A percentile compares a stretch with the other conserved stretches of the same genome.
Evolutionary conservation across 2,329 filamentous ascomycete species (phyloP).

Genomic region (Zymoseptoria brevis): DNA sequence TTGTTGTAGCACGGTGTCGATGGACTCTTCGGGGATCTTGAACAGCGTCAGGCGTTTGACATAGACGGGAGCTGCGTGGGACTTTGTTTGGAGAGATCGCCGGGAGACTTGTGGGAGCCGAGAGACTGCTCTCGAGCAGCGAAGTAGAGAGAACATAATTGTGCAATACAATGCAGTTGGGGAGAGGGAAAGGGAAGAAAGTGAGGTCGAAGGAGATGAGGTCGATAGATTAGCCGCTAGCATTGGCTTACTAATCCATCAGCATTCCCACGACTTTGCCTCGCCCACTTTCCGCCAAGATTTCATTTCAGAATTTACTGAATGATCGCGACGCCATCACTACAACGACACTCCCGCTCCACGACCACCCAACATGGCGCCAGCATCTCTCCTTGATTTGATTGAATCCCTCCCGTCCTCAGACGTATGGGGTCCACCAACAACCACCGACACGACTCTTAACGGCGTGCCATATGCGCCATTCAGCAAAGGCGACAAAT

Average conservation of each 20-base stretch:
- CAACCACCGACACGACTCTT: constrained; percentile 77
- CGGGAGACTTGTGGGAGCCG: neutral
- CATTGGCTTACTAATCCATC: neutral
- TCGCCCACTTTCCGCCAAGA: neutral
- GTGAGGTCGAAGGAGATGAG: neutral
- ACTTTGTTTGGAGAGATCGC: neutral
- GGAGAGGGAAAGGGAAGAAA: neutral
- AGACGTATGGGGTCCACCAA: constrained; percentile 69
- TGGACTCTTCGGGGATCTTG: constrained; percentile 44
- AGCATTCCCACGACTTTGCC: neutral
- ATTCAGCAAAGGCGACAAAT: constrained; percentile 97
- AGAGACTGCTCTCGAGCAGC: neutral
- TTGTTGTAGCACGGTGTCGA: constrained; percentile 37
- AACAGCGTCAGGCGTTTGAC: constrained; percentile 48
- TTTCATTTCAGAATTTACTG: neutral
- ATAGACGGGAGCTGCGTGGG: constrained; percentile 3
- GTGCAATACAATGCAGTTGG: neutral
- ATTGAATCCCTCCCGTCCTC: constrained; percentile 39
- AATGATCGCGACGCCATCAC: neutral
- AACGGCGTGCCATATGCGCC: constrained; percentile 95
- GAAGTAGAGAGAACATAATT: neutral
- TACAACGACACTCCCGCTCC: neutral
- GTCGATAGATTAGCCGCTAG: neutral
- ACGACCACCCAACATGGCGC: constrained; percentile 34
- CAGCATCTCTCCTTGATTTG: constrained; percentile 40